A percentile compares a stretch with the other conserved stretches of the same genome.
Evolutionary conservation across 148 eudicot genomes (phyloP).

Genomic region (Fallopia convolvulus): DNA sequence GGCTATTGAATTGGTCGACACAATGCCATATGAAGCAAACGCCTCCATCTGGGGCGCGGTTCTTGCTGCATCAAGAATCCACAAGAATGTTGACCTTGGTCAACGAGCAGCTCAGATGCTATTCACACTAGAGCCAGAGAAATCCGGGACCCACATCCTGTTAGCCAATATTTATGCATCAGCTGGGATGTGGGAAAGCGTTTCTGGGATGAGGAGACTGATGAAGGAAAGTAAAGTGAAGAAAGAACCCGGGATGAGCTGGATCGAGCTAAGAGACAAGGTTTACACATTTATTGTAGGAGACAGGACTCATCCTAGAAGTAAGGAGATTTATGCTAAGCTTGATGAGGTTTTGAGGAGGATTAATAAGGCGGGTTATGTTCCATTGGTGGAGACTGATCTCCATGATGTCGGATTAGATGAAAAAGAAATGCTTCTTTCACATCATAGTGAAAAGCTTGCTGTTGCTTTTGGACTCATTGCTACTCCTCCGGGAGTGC

Average conservation of each 20-base stretch:
- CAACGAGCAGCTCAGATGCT: constrained; percentile 53
- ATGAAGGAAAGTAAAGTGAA: constrained; percentile 56
- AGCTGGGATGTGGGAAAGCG: constrained; percentile 63
- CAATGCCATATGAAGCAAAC: constrained; percentile 68
- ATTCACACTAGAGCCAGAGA: constrained; percentile 51
- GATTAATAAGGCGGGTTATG: constrained; percentile 57
- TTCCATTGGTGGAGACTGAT: constrained; percentile 51
- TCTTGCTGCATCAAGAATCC: constrained; percentile 66
- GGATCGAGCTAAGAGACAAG: constrained; percentile 58
- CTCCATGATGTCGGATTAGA: constrained; percentile 50
- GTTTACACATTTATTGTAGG: constrained; percentile 60
- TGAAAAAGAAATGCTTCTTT: constrained; percentile 57
- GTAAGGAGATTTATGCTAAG: constrained; percentile 50
- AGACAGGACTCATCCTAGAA: constrained; percentile 51
- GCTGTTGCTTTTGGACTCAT: constrained; percentile 67
- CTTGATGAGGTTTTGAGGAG: constrained; percentile 42
- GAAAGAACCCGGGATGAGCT: constrained; percentile 79
- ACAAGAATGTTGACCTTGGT: constrained; percentile 56
- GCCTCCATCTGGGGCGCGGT: constrained; percentile 66
- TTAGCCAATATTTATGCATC: constrained; percentile 73
- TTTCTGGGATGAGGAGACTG: constrained; percentile 41
- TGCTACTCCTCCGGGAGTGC: constrained; percentile 48
- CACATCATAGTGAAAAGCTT: constrained; percentile 66
- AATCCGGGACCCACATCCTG: constrained; percentile 56
- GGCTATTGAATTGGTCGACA: constrained; percentile 39